A percentile compares a stretch with the other conserved stretches of the same genome.
Evolutionary conservation across 2,329 filamentous ascomycete genomes (phyloP).

Genomic region (Ophiosphaerella herpotricha): DNA sequence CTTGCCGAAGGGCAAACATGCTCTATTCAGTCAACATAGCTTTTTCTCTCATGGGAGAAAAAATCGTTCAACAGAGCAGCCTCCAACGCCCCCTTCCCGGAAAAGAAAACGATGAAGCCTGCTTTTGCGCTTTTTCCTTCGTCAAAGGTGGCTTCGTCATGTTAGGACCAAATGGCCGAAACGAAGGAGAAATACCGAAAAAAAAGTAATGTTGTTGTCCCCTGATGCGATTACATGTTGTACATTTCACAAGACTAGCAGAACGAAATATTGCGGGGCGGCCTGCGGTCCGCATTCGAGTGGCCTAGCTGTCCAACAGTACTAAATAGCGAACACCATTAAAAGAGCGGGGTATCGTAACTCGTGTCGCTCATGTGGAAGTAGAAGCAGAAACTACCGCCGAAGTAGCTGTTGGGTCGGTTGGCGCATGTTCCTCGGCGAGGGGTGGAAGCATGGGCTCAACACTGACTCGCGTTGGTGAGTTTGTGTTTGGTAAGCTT

Average conservation of each 20-base stretch:
- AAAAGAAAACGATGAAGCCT: neutral
- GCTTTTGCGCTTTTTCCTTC: conserved; percentile 3
- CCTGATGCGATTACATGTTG: conserved; percentile 38
- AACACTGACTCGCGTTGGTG: conserved; percentile 31
- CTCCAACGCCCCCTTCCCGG: neutral
- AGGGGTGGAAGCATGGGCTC: conserved; percentile 34
- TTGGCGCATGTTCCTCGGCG: conserved; percentile 29
- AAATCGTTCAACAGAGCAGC: conserved; percentile 7
- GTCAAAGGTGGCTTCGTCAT: conserved; percentile 11
- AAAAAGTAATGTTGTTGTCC: conserved; percentile 10
- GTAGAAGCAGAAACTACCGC: conserved; percentile 20
- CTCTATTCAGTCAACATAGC: no score
- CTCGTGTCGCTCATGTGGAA: conserved; percentile 30
- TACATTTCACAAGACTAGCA: conserved; percentile 29
- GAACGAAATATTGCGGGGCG: conserved; percentile 23
- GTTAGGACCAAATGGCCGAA: conserved; percentile 6
- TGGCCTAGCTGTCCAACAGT: conserved; percentile 15
- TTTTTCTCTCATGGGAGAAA: neutral
- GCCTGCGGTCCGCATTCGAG: conserved; percentile 17
- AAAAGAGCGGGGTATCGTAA: conserved; percentile 32
- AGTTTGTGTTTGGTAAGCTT: conserved; percentile 35
- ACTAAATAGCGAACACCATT: conserved; percentile 8
- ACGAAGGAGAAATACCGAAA: conserved; percentile 9
- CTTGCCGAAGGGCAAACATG: neutral
- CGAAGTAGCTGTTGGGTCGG: conserved; percentile 12